Percentiles rank a stretch among this genome's conserved stretches.
These are phyloP conservation scores for Penicillium verrucosum DNA, from an alignment of 2,329 filamentous ascomycete genomes.

Conservation along the genomic window DNA sequence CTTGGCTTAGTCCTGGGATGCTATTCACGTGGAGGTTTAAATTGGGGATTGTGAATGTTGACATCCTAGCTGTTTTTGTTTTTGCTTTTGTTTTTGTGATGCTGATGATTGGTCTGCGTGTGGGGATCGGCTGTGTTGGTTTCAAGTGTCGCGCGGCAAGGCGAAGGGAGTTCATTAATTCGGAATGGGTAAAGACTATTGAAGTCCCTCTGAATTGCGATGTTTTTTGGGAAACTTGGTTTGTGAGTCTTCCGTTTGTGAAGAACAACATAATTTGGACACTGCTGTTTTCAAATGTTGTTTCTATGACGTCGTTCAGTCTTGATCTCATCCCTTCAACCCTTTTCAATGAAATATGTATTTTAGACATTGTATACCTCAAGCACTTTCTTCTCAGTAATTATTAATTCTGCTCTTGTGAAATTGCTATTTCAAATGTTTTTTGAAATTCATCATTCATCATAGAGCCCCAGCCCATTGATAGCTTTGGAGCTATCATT, in stretches of 20 bases:
- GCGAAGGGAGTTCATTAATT: constrained; percentile 4
- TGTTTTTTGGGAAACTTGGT: background rate
- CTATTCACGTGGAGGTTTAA: constrained; percentile 41
- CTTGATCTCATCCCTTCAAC: background rate
- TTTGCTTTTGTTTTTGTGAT: background rate
- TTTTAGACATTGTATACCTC: background rate
- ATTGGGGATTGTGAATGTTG: constrained; percentile 42
- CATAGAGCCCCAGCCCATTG: background rate
- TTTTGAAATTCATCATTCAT: background rate
- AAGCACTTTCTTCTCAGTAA: background rate
- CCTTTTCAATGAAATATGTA: background rate
- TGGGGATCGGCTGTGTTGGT: background rate
- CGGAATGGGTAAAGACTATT: background rate
- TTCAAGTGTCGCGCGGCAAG: constrained; percentile 1
- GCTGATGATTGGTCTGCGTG: background rate
- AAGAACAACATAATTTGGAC: background rate
- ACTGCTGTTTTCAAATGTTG: background rate
- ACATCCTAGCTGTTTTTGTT: constrained; percentile 30
- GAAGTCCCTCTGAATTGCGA: background rate
- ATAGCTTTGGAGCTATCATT: background rate
- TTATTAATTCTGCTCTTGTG: background rate
- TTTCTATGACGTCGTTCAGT: constrained; percentile 3
- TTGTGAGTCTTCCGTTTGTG: background rate
- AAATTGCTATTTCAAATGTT: background rate
- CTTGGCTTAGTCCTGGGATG: constrained; percentile 42